These are phyloP conservation scores for Tolypocladium guangdongense DNA, from an alignment of 2,329 filamentous ascomycete genomes.

Conservation along the genomic window DNA sequence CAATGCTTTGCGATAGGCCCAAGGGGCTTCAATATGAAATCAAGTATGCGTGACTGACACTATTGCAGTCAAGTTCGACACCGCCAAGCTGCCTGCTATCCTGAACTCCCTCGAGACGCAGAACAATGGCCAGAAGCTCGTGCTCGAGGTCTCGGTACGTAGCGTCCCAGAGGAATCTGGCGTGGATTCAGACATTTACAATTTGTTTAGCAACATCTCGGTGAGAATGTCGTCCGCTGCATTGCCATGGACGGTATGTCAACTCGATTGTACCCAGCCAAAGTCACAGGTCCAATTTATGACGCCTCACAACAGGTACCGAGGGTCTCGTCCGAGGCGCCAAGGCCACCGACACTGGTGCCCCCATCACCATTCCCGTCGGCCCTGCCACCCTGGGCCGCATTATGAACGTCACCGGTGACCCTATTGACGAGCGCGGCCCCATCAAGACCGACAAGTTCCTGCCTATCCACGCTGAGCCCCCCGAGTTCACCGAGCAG, in stretches of 20 bases:
- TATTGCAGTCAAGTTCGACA: slow-evolving; percentile 84
- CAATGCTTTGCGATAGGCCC: slow-evolving; percentile 5
- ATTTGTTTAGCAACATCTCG: slow-evolving; percentile 80
- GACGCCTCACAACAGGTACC: slow-evolving; percentile 55
- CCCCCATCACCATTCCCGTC: slow-evolving; percentile 93
- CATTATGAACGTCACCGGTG: slow-evolving; percentile 99
- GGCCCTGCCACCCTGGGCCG: slow-evolving; percentile 87
- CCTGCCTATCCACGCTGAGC: slow-evolving; percentile 86
- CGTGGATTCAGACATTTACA: slow-evolving; percentile 23
- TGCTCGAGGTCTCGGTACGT: slow-evolving; percentile 90
- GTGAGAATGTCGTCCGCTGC: slow-evolving; percentile 96
- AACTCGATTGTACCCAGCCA: background rate
- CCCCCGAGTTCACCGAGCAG: slow-evolving; percentile 88
- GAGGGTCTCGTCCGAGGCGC: slow-evolving; percentile 97
- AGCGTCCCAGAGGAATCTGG: slow-evolving; percentile 4
- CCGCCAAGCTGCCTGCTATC: slow-evolving; percentile 87
- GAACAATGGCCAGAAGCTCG: slow-evolving; percentile 88
- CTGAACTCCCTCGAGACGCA: slow-evolving; percentile 89
- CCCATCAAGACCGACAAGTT: slow-evolving; percentile 89
- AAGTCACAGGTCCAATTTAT: background rate
- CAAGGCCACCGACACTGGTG: slow-evolving; percentile 76
- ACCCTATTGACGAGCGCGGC: slow-evolving; percentile 98
- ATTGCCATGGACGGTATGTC: slow-evolving; percentile 99
- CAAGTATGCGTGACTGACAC: slow-evolving; percentile 12
- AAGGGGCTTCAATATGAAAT: background rate